Evolutionary conservation across 164 flowering plant genomes (phyloP).

Genomic region (Berberis vulgaris): DNA sequence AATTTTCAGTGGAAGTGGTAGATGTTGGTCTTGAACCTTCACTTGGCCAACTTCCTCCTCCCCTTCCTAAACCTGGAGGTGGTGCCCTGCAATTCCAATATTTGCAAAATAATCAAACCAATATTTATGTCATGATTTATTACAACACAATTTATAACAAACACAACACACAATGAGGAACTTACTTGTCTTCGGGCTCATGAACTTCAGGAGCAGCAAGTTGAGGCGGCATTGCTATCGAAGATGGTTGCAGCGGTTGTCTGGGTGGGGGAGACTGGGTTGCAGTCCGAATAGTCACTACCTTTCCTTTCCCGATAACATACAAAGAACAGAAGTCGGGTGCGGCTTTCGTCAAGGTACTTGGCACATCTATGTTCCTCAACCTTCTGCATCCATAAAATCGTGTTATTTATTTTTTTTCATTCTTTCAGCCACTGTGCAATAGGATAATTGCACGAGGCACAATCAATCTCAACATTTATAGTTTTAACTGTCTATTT

Average conservation of each 20-base stretch:
- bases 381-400: conserved; percentile 12
- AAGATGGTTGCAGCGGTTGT: conserved; percentile 24
- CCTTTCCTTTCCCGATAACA: conserved; percentile 58
- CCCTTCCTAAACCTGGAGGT: too few species aligned
- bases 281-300: conserved; percentile 34
- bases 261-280: conserved; percentile 24
- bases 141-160: too few species aligned
- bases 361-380: conserved; percentile 44
- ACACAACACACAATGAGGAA: too few species aligned
- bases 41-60: too few species aligned
- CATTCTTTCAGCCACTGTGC: neutral
- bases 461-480: neutral
- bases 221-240: neutral
- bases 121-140: too few species aligned
- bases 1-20: too few species aligned
- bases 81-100: too few species aligned
- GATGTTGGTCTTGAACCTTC: too few species aligned
- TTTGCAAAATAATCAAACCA: too few species aligned
- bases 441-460: neutral
- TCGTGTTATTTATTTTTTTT: too few species aligned
- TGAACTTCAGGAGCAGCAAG: neutral
- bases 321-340: conserved; percentile 77
- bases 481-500: neutral
- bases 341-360: conserved; percentile 34
- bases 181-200: too few species aligned